Percentiles rank a stretch among this genome's conserved stretches.
Evolutionary conservation across 2,329 filamentous ascomycete genomes (phyloP).

Genomic region (Colletotrichum lindemuthianum): DNA sequence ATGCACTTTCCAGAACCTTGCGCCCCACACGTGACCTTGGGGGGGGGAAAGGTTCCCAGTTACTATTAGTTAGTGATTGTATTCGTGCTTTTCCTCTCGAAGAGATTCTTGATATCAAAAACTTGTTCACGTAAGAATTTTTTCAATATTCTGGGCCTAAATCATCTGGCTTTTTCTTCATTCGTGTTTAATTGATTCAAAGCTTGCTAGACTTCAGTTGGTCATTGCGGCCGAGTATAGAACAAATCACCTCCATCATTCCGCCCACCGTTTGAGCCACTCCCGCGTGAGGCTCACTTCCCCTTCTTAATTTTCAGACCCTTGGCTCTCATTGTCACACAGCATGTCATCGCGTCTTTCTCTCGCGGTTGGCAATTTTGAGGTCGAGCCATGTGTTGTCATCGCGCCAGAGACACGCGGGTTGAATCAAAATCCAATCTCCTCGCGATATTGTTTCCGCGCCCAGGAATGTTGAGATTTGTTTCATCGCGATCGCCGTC

Average conservation of each 20-base stretch:
- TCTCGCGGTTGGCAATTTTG: conserved; percentile 3
- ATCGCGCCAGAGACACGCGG: not conserved
- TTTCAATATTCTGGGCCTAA: too few relatives aligned
- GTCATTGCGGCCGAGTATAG: too few relatives aligned
- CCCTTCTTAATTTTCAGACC: not conserved
- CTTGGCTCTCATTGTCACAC: not conserved
- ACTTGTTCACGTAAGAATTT: not conserved
- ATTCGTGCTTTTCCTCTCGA: conserved; percentile 32
- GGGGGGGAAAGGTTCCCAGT: conserved; percentile 18
- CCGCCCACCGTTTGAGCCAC: conserved; percentile 3
- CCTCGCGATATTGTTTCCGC: conserved; percentile 18
- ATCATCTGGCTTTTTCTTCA: too few relatives aligned
- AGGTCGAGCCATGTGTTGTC: conserved; percentile 8
- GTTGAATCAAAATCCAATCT: conserved; percentile 28
- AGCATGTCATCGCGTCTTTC: not conserved
- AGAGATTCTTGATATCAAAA: not conserved
- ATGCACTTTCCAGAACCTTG: conserved; percentile 19
- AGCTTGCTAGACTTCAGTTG: not conserved
- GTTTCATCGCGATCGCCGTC: conserved; percentile 15
- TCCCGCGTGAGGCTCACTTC: too few relatives aligned
- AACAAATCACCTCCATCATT: not conserved
- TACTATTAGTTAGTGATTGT: conserved; percentile 14
- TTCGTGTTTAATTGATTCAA: not conserved
- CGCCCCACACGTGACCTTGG: conserved; percentile 37
- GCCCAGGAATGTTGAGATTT: conserved; percentile 27